Conservation (phyloP, 768 basidiomycete genomes). For the Tulasnella sp. region DNA sequence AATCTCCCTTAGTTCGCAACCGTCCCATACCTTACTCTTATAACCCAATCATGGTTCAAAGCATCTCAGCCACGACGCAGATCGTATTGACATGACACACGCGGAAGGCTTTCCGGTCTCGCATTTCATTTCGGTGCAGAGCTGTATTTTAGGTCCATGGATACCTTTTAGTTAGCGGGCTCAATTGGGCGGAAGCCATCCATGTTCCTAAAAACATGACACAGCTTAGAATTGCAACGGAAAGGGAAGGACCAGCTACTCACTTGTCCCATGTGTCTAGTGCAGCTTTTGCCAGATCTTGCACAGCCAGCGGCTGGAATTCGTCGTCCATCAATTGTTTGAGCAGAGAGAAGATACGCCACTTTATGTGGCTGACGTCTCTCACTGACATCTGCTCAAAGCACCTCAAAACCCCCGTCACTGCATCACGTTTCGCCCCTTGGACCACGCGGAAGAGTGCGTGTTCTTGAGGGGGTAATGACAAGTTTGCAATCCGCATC, state of each 20-base stretch:
- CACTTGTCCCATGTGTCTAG: background rate
- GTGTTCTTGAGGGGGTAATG: background rate
- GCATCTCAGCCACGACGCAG: too few species aligned
- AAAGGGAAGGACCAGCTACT: background rate
- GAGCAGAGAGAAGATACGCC: background rate
- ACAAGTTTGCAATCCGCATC: background rate
- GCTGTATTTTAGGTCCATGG: too few species aligned
- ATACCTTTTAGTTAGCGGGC: too few species aligned
- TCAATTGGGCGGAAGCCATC: too few species aligned
- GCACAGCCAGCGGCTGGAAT: background rate
- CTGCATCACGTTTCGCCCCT: background rate
- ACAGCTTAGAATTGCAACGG: too few species aligned
- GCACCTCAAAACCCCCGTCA: background rate
- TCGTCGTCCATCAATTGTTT: background rate
- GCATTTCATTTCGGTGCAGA: too few species aligned
- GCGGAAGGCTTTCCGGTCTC: too few species aligned
- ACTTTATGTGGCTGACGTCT: background rate
- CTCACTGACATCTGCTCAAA: background rate
- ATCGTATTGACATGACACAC: too few species aligned
- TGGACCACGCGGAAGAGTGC: background rate
- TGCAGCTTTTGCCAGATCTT: background rate
- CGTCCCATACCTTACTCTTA: too few species aligned
- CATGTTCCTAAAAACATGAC: too few species aligned
- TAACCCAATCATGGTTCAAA: too few species aligned
- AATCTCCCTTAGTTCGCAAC: too few species aligned